These are phyloP conservation scores for Mycena sp. DNA, from an alignment of 1,284 basidiomycete genomes.

Conservation along the genomic window DNA sequence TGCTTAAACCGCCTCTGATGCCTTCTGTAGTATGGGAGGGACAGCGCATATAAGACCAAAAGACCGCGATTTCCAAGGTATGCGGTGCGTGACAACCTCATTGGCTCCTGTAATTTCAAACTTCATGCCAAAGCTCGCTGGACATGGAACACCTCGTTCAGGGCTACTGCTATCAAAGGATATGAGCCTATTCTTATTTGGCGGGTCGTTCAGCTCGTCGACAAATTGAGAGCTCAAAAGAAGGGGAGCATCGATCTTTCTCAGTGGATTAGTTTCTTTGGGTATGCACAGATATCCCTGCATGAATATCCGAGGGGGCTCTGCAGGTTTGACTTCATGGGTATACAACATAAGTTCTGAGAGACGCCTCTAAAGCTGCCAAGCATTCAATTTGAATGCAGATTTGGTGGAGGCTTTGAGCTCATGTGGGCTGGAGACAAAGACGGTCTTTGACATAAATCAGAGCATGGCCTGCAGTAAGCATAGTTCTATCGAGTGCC, in stretches of 20 bases:
- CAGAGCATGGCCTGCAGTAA: constrained; percentile 17
- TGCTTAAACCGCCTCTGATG: neutral
- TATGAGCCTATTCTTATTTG: constrained; percentile 47
- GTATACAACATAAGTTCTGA: neutral
- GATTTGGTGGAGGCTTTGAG: constrained; percentile 42
- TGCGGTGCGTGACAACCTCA: constrained; percentile 31
- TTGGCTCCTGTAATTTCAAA: constrained; percentile 40
- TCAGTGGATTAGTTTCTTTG: constrained; percentile 45
- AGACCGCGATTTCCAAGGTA: neutral
- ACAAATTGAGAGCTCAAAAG: constrained; percentile 29
- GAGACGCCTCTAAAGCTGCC: too few species aligned
- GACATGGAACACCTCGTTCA: constrained; percentile 53
- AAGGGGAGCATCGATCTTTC: constrained; percentile 37
- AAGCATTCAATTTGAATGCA: constrained; percentile 14
- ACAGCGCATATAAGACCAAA: constrained; percentile 20
- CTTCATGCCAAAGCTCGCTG: constrained; percentile 48
- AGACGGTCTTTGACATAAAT: constrained; percentile 16
- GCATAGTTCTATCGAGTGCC: neutral
- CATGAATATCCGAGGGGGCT: neutral
- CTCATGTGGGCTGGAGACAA: constrained; percentile 34
- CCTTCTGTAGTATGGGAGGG: constrained; percentile 31
- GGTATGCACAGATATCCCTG: constrained; percentile 38
- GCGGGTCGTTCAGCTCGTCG: constrained; percentile 45
- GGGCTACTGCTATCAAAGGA: constrained; percentile 45
- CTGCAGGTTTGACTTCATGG: constrained; percentile 49